Conservation (phyloP, 148 eudicot species). For the Amaranthus hypochondriacus region DNA sequence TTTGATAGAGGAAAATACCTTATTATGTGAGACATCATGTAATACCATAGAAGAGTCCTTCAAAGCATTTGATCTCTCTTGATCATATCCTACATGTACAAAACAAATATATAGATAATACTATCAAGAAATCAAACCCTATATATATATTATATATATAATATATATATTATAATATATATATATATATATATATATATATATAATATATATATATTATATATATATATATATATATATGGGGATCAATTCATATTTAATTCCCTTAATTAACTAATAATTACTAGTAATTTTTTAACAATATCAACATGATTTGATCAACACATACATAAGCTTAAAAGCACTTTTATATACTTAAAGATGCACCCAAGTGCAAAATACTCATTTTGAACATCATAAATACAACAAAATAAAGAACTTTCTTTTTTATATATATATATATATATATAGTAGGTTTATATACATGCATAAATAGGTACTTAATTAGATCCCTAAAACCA, state of each 20-base stretch:
- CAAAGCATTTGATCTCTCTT: slow-evolving; percentile 6
- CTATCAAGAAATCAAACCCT: neutral
- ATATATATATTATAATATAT: no score
- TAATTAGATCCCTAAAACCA: neutral
- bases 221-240: no score
- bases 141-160: no score
- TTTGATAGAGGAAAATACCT: slow-evolving; percentile 11
- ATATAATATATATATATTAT: no score
- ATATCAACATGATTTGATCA: no score
- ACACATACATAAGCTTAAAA: no score
- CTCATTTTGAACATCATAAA: neutral
- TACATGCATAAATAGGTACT: neutral
- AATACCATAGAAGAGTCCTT: slow-evolving; percentile 4
- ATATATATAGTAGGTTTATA: neutral
- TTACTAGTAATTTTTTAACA: neutral
- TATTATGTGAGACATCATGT: slow-evolving; percentile 1
- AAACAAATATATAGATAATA: neutral
- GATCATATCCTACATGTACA: slow-evolving; percentile 17
- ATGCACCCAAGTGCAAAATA: no score
- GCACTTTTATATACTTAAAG: no score
- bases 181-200: no score
- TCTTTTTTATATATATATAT: no score
- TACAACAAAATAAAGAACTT: neutral
- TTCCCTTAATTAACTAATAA: neutral
- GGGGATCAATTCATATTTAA: neutral